phyloP scores from a whole-genome alignment of 2,329 filamentous ascomycete species.

The Scytalidium sp. region DNA sequence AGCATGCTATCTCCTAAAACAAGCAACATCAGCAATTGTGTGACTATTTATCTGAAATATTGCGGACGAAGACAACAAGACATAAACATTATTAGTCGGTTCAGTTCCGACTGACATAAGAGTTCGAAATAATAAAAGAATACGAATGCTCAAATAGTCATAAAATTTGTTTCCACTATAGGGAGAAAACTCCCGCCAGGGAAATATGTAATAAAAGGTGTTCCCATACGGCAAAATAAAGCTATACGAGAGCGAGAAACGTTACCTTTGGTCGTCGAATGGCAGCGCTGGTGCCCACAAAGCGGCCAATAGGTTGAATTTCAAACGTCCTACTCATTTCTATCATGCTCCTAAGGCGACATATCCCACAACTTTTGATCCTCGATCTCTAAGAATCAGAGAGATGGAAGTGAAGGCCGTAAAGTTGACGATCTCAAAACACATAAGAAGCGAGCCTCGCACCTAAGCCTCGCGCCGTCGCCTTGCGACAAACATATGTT shows the following conservation, averaged over 20 bases:
- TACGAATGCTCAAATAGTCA: no score
- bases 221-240: no score
- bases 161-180: no score
- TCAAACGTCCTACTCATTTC: slow-evolving; percentile 45
- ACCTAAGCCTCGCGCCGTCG: slow-evolving; percentile 5
- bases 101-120: no score
- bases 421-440: not conserved
- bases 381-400: not conserved
- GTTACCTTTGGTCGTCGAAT: slow-evolving; percentile 71
- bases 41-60: not conserved
- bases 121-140: no score
- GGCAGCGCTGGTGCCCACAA: slow-evolving; percentile 63
- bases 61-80: no score
- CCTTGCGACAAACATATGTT: slow-evolving; percentile 6
- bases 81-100: no score
- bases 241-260: not conserved
- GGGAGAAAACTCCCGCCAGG: no score
- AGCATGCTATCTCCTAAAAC: slow-evolving; percentile 78
- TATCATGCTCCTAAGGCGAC: not conserved
- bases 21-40: not conserved
- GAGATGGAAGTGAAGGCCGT: not conserved
- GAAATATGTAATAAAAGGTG: no score
- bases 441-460: slow-evolving; percentile 7
- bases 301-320: slow-evolving; percentile 68
- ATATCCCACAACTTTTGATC: not conserved